Evolutionary conservation across 2,329 filamentous ascomycete species (phyloP).

Genomic region (Sclerotinia borealis): DNA sequence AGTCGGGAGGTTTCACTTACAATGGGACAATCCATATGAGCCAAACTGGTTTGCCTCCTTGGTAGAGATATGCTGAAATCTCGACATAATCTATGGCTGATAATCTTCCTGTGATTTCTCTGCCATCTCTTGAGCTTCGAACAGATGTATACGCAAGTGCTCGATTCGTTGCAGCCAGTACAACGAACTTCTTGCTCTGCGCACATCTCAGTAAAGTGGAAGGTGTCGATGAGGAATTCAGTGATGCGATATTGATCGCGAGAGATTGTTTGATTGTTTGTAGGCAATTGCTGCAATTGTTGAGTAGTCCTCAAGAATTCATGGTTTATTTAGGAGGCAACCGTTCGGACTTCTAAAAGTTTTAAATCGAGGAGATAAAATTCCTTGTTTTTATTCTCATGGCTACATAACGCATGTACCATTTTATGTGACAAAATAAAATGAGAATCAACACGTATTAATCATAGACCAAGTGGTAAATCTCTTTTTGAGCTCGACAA

Average conservation of each 20-base stretch:
- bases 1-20: not conserved
- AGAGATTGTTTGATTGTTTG: not conserved
- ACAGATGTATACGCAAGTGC: slow-evolving; percentile 10
- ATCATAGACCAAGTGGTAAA: slow-evolving; percentile 2
- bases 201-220: not conserved
- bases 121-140: slow-evolving; percentile 11
- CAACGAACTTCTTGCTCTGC: slow-evolving; percentile 12
- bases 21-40: slow-evolving; percentile 9
- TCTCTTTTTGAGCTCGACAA: slow-evolving; percentile 3
- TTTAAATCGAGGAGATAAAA: not conserved
- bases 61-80: slow-evolving; percentile 6
- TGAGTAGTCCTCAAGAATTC: not conserved
- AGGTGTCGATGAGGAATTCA: not conserved
- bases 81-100: slow-evolving; percentile 6
- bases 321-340: not conserved
- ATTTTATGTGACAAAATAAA: not conserved
- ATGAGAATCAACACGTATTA: slow-evolving; percentile 7
- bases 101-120: slow-evolving; percentile 5
- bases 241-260: not conserved
- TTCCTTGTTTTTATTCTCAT: not conserved
- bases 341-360: not conserved
- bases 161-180: slow-evolving; percentile 8
- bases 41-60: not conserved
- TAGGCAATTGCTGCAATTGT: not conserved
- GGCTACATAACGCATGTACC: not conserved